Percentiles rank a stretch among this genome's conserved stretches.
phyloP scores from a whole-genome alignment of 495 filamentous ascomycete genomes.

The Penicillium waksmanii region DNA sequence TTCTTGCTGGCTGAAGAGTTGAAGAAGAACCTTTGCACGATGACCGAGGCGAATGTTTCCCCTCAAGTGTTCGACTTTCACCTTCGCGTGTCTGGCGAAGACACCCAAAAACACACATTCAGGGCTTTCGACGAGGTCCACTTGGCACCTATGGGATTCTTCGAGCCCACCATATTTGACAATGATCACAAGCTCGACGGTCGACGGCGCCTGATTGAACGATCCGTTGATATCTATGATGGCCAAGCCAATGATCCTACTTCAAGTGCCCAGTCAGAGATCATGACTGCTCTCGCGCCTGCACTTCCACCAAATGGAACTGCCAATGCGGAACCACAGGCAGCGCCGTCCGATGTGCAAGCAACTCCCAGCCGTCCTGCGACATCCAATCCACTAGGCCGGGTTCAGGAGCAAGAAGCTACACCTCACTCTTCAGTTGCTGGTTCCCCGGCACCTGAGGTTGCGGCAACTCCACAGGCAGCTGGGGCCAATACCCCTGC shows the following conservation, averaged over 20 bases:
- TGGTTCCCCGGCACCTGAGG: constrained; percentile 83
- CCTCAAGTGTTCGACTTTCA: constrained; percentile 86
- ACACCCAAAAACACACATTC: constrained; percentile 88
- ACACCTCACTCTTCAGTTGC: constrained; percentile 85
- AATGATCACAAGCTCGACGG: constrained; percentile 75
- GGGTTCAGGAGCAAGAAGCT: constrained; percentile 58
- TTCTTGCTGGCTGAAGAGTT: constrained; percentile 93
- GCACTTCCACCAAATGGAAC: constrained; percentile 45
- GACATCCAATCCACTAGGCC: constrained; percentile 46
- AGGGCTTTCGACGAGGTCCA: constrained; percentile 95
- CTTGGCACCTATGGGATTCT: constrained; percentile 87
- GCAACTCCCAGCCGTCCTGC: constrained; percentile 47
- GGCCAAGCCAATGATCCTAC: constrained; percentile 85
- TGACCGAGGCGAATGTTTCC: constrained; percentile 81
- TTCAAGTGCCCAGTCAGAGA: constrained; percentile 81
- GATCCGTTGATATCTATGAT: constrained; percentile 92
- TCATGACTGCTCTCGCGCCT: constrained; percentile 71
- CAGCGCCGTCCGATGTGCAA: constrained; percentile 35
- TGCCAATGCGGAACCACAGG: constrained; percentile 35
- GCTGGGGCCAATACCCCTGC: constrained; percentile 43
- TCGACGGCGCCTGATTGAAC: constrained; percentile 75
- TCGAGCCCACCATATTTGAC: constrained; percentile 84
- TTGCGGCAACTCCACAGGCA: constrained; percentile 66
- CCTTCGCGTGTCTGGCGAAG: constrained; percentile 81
- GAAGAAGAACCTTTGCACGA: constrained; percentile 85